A percentile compares a stretch with the other conserved stretches of the same genome.
phyloP scores from a whole-genome alignment of 2,329 filamentous ascomycete species.

The Pseudocercospora crystallina region DNA sequence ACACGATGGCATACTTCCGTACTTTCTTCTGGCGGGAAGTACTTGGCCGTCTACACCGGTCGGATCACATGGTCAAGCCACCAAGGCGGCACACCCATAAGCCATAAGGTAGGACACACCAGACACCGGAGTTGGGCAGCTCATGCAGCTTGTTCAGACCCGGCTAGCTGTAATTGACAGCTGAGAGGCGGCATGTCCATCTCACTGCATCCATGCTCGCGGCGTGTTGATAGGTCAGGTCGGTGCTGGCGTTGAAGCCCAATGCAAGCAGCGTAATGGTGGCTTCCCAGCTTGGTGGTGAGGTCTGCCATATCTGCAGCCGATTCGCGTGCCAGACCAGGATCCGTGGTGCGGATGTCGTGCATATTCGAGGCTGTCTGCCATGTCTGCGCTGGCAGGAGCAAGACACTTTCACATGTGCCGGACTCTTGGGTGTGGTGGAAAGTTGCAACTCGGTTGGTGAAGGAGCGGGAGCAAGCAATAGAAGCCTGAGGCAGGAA shows the following conservation, averaged over 20 bases:
- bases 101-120: neutral
- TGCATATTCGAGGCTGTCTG: conserved; percentile 5
- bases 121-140: too few relatives aligned
- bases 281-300: too few relatives aligned
- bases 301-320: too few relatives aligned
- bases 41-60: neutral
- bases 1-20: too few relatives aligned
- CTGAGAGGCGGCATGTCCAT: conserved; percentile 12
- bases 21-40: neutral
- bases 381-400: neutral
- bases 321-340: neutral
- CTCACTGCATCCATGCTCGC: conserved; percentile 4
- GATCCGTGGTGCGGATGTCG: conserved; percentile 5
- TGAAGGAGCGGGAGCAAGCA: too few relatives aligned
- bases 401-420: conserved; percentile 10
- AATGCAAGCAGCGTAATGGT: too few relatives aligned
- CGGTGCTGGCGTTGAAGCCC: too few relatives aligned
- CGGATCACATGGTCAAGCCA: conserved; percentile 1
- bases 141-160: too few relatives aligned
- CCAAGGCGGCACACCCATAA: neutral
- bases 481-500: too few relatives aligned
- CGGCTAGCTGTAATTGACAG: neutral
- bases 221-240: conserved; percentile 5
- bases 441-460: too few relatives aligned
- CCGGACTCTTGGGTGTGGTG: neutral